Conservation (phyloP, 2,329 filamentous ascomycete genomes). For the Fusarium abutilonis region DNA sequence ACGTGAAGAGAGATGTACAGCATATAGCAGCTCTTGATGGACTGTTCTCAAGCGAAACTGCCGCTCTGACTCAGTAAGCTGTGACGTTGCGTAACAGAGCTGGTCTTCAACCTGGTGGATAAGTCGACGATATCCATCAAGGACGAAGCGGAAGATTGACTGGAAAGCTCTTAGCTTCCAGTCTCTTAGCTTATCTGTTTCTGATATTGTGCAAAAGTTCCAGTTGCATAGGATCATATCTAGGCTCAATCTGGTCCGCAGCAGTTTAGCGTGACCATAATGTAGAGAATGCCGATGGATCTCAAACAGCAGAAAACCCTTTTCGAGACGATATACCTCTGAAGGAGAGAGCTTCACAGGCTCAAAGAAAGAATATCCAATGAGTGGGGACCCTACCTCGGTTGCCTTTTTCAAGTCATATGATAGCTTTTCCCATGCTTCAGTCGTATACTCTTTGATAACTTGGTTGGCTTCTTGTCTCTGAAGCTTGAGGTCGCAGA, state of each 20-base stretch:
- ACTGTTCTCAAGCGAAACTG: conserved; percentile 2
- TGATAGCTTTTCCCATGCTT: conserved; percentile 12
- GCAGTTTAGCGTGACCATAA: conserved; percentile 2
- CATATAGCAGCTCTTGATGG: conserved; percentile 4
- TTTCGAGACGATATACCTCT: conserved; percentile 4
- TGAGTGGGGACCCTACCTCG: neutral
- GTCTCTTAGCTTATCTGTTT: conserved; percentile 2
- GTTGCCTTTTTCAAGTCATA: neutral
- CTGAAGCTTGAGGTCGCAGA: conserved; percentile 11
- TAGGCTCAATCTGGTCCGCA: neutral
- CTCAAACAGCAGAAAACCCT: conserved; percentile 6
- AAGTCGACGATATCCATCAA: conserved; percentile 12
- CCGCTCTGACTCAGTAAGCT: conserved; percentile 1
- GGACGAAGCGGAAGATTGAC: conserved; percentile 4
- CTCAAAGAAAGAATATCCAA: neutral
- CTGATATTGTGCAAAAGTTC: neutral
- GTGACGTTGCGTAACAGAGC: neutral
- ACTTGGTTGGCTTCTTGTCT: conserved; percentile 4
- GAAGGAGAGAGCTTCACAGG: conserved; percentile 1
- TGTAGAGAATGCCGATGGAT: conserved; percentile 11
- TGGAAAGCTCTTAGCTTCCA: conserved; percentile 9
- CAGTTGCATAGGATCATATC: neutral
- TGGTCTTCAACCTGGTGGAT: conserved; percentile 12
- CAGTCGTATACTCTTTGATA: conserved; percentile 6
- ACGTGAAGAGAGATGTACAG: conserved; percentile 11